Percentiles rank a stretch among this genome's conserved stretches.
Conservation (phyloP, 1,284 basidiomycete species). For the Irpex lacteus region DNA sequence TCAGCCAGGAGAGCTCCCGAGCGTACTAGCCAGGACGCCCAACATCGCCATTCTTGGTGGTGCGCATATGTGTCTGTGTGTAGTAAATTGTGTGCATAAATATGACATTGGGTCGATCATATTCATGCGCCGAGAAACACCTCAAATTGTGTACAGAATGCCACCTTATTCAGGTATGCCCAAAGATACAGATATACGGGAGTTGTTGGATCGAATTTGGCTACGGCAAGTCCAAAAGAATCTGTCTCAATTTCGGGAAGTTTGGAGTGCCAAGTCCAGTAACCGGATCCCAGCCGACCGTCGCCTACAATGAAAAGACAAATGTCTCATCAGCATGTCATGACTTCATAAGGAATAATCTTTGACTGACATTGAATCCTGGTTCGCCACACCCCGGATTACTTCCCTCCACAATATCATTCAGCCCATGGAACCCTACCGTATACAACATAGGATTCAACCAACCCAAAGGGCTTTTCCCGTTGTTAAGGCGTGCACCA, state of each 20-base stretch:
- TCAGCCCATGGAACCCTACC: slow-evolving; percentile 32
- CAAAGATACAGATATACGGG: too few species aligned
- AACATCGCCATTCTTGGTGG: too few species aligned
- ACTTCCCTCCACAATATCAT: slow-evolving; percentile 51
- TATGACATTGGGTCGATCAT: too few species aligned
- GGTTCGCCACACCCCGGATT: slow-evolving; percentile 56
- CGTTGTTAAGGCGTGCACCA: slow-evolving; percentile 45
- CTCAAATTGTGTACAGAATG: too few species aligned
- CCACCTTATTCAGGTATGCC: too few species aligned
- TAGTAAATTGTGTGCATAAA: too few species aligned
- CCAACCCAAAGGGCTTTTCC: slow-evolving; percentile 48
- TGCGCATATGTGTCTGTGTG: too few species aligned
- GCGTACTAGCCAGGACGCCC: too few species aligned
- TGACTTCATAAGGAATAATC: background rate
- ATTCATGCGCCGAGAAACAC: too few species aligned
- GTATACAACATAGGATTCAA: slow-evolving; percentile 56
- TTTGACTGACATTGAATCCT: slow-evolving; percentile 43
- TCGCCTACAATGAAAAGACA: slow-evolving; percentile 19
- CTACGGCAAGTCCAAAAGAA: slow-evolving; percentile 11
- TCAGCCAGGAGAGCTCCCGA: too few species aligned
- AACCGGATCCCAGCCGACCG: slow-evolving; percentile 35
- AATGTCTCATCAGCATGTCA: background rate
- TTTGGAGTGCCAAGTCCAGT: slow-evolving; percentile 30
- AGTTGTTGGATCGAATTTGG: too few species aligned
- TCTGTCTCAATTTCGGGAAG: slow-evolving; percentile 22